Percentiles rank a stretch among this genome's conserved stretches.
Conservation (phyloP, 805 yeast genomes). For the Monosporozyma solicola region DNA sequence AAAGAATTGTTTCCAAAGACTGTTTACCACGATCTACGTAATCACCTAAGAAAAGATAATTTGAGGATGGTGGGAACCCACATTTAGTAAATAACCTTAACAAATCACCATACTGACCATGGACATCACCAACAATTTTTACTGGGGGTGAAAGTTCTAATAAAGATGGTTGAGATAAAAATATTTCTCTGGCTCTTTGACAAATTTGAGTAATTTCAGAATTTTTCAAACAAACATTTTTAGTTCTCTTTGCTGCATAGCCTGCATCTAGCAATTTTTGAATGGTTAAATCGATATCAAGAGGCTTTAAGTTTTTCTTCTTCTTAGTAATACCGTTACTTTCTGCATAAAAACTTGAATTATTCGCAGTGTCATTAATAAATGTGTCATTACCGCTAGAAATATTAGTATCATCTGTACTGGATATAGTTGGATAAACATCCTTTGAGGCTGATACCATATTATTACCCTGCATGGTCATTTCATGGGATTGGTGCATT, state of each 20-base stretch:
- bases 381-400: neutral
- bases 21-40: slow-evolving; percentile 98
- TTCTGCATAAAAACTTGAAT: neutral
- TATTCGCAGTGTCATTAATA: neutral
- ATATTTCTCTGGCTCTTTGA: slow-evolving; percentile 78
- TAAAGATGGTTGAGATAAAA: slow-evolving; percentile 81
- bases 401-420: neutral
- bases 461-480: neutral
- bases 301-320: slow-evolving; percentile 24
- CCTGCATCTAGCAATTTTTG: slow-evolving; percentile 93
- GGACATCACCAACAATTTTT: slow-evolving; percentile 86
- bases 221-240: slow-evolving; percentile 78
- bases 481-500: neutral
- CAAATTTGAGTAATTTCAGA: slow-evolving; percentile 85
- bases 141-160: slow-evolving; percentile 78
- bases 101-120: slow-evolving; percentile 91
- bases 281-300: slow-evolving; percentile 78
- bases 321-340: slow-evolving; percentile 1
- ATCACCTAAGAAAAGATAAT: slow-evolving; percentile 89
- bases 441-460: neutral
- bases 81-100: slow-evolving; percentile 88
- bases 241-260: slow-evolving; percentile 87
- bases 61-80: slow-evolving; percentile 93
- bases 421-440: neutral
- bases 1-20: slow-evolving; percentile 80